These are phyloP conservation scores for Tetrahymena thermophila DNA, from an alignment of 73 alveolate species.

Conservation along the genomic window DNA sequence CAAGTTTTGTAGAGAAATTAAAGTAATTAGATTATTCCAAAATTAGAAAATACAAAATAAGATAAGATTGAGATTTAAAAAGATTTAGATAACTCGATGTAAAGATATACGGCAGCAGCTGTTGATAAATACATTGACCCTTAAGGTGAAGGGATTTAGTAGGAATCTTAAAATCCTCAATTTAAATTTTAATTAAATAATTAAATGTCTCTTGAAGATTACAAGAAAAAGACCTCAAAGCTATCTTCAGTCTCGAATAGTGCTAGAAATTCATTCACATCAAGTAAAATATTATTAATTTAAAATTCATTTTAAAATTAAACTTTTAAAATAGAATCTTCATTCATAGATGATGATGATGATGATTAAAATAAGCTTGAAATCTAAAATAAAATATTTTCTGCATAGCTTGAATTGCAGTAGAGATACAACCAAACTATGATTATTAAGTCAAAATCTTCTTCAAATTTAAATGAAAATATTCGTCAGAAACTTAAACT, in stretches of 20 bases:
- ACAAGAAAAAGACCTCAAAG: neutral
- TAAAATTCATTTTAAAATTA: no score
- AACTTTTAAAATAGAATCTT: neutral
- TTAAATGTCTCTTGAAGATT: neutral
- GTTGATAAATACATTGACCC: neutral
- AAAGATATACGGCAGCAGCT: no score
- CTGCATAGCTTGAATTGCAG: neutral
- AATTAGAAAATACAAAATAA: neutral
- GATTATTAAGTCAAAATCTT: neutral
- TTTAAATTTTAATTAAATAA: neutral
- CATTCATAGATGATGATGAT: neutral
- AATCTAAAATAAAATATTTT: neutral
- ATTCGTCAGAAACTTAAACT: neutral
- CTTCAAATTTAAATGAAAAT: neutral
- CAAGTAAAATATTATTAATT: neutral
- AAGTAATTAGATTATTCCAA: no score
- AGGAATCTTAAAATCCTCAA: neutral
- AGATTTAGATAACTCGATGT: neutral
- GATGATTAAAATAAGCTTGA: neutral
- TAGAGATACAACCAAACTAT: neutral
- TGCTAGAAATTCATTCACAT: neutral
- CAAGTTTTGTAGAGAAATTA: neutral
- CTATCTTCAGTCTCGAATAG: neutral
- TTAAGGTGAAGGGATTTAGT: neutral
- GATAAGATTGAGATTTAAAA: neutral